Evolutionary conservation across 805 yeast genomes (phyloP), one percentile per base, ranked within the genome.

Genomic region (Limtongia smithiae): DNA sequence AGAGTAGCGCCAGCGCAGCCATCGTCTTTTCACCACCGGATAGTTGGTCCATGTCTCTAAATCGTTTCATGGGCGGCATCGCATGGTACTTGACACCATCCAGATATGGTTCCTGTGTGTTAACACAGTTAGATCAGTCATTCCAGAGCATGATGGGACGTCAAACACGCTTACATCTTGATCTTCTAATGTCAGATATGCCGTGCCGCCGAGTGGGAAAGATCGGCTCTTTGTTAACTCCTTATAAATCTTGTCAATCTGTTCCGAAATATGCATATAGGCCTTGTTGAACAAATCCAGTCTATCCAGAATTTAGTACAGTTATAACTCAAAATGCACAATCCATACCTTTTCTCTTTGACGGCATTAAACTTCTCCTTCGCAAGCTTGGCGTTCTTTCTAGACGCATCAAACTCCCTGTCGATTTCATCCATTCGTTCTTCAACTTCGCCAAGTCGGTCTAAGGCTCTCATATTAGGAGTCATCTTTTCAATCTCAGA

Each of bases 1-100:
- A 93, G 41, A 93, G 67, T 55, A 93, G 71, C 0, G 97, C 97
- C 55, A 93, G 70, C 0, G 98, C 98, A 1, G 98, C 98, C 65
- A 93, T 83, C 1, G 97, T 86, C 64, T 90, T 89, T 64, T 93
- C 98, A 47, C 98, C 98, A 46, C 98, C 98, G 0, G 96, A 88
- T 20, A 93, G 73, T 48, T 85, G 77, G 50, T 87, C 95, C 87
- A 93, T 89, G 57, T 87, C 96, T 58, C 91, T 77, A 66, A 89
- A 93, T 58, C 96, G 74, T 62, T 93, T 93, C 79, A 85, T 77
- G 8, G 97, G 97, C 1, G 97, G 97, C 84, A 89, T 89, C 0
- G 96, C 96, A 65, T 88, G 93, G 60, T 87, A 93, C 59, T 81
- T 84, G 38, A 89, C 75, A 1, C 97, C 98, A 0, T 81, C 79